phyloP scores from a whole-genome alignment of 768 basidiomycete genomes.

The Leucogyrophana mollusca region DNA sequence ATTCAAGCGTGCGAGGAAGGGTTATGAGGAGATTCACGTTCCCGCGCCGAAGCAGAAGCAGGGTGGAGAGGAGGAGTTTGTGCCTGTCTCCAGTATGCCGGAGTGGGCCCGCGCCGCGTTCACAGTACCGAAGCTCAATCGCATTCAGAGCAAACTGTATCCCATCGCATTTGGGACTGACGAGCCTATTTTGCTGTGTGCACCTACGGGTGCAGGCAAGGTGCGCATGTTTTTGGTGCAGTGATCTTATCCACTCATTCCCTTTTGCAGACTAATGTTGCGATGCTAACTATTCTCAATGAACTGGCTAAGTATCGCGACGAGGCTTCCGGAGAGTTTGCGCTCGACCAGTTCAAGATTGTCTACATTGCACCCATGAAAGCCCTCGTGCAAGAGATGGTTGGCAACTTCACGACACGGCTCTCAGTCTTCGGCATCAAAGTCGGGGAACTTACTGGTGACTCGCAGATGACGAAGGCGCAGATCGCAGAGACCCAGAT shows the following conservation, averaged over 20 bases:
- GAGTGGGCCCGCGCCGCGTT: conserved; percentile 89
- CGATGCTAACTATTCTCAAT: conserved; percentile 91
- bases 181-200: conserved; percentile 93
- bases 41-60: conserved; percentile 85
- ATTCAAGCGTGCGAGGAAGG: conserved; percentile 94
- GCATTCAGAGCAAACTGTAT: conserved; percentile 90
- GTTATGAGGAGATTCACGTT: conserved; percentile 97
- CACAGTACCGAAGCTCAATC: conserved; percentile 77
- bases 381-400: conserved; percentile 98
- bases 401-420: conserved; percentile 86
- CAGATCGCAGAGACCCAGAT: conserved; percentile 97
- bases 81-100: conserved; percentile 73
- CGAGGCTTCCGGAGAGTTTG: conserved; percentile 74
- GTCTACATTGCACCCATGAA: conserved; percentile 99
- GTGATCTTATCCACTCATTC: conserved; percentile 6
- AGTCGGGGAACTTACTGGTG: conserved; percentile 95
- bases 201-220: conserved; percentile 98
- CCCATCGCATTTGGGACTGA: conserved; percentile 94
- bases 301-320: conserved; percentile 89
- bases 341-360: conserved; percentile 91
- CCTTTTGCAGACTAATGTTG: conserved; percentile 84
- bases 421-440: conserved; percentile 72
- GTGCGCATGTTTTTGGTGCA: conserved; percentile 40
- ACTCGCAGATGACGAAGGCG: conserved; percentile 96
- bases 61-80: conserved; percentile 59